Evolutionary conservation across 2,329 filamentous ascomycete species (phyloP).

Genomic region (Cercospora citrullina): DNA sequence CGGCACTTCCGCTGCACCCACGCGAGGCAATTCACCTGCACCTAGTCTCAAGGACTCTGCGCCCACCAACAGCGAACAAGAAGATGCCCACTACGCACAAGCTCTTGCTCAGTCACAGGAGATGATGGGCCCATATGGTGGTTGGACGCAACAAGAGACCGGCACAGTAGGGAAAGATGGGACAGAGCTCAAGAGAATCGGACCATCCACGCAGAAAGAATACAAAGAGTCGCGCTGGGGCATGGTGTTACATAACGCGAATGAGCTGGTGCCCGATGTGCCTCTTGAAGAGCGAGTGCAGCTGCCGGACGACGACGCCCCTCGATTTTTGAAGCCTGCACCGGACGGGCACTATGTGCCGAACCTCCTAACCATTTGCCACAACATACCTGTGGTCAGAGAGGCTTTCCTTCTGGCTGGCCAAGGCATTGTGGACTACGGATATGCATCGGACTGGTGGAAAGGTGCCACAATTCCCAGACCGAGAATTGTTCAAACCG

Average conservation of each 20-base stretch:
- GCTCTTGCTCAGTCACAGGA: constrained; percentile 34
- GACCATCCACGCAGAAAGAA: constrained; percentile 55
- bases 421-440: constrained; percentile 52
- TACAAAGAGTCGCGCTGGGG: constrained; percentile 60
- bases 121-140: constrained; percentile 5
- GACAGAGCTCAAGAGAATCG: constrained; percentile 48
- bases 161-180: constrained; percentile 50
- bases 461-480: constrained; percentile 55
- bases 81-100: constrained; percentile 33
- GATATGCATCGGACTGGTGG: constrained; percentile 62
- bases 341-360: constrained; percentile 56
- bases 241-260: constrained; percentile 47
- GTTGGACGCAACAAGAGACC: constrained; percentile 50
- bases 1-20: constrained; percentile 35
- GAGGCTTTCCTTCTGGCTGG: constrained; percentile 57
- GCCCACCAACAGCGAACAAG: constrained; percentile 35
- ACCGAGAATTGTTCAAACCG: constrained; percentile 52
- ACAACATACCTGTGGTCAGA: constrained; percentile 59
- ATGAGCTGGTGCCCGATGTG: constrained; percentile 56
- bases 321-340: constrained; percentile 59
- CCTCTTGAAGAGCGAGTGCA: constrained; percentile 43
- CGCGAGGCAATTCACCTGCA: constrained; percentile 35
- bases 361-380: constrained; percentile 61
- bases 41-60: constrained; percentile 23
- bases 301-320: constrained; percentile 50